Percentiles rank a stretch among this genome's conserved stretches.
Conservation (phyloP, 345 rosid species). For the Reutealis trisperma region DNA sequence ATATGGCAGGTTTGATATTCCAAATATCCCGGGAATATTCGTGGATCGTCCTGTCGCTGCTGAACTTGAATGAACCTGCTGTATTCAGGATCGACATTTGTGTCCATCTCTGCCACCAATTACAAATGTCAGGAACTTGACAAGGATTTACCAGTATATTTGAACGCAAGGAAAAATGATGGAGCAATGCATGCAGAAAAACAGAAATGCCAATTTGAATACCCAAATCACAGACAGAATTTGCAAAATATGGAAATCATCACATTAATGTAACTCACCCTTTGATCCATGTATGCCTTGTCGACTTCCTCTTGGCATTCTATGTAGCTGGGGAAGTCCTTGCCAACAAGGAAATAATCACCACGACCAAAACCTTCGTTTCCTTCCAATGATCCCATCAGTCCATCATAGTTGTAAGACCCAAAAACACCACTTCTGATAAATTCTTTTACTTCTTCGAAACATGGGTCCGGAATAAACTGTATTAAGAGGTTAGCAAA, state of each 20-base stretch:
- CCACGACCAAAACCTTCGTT: constrained; percentile 76
- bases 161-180: neutral
- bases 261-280: constrained; percentile 35
- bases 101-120: constrained; percentile 64
- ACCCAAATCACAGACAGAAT: neutral
- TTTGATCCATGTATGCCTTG: constrained; percentile 63
- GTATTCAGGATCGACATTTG: constrained; percentile 84
- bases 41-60: constrained; percentile 84
- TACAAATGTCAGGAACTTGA: neutral
- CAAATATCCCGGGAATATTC: constrained; percentile 78
- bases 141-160: neutral
- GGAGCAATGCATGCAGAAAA: neutral
- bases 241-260: neutral
- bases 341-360: constrained; percentile 85
- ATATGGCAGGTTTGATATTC: constrained; percentile 55
- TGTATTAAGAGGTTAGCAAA: constrained; percentile 22
- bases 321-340: constrained; percentile 81
- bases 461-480: constrained; percentile 74
- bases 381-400: constrained; percentile 80
- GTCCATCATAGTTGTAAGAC: constrained; percentile 54
- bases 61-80: constrained; percentile 77
- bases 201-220: neutral
- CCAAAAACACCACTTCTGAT: constrained; percentile 71
- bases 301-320: constrained; percentile 82
- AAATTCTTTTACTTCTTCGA: constrained; percentile 75